A percentile compares a stretch with the other conserved stretches of the same genome.
Evolutionary conservation across 768 basidiomycete genomes (phyloP).

Genomic region (Baorangia bicolor): DNA sequence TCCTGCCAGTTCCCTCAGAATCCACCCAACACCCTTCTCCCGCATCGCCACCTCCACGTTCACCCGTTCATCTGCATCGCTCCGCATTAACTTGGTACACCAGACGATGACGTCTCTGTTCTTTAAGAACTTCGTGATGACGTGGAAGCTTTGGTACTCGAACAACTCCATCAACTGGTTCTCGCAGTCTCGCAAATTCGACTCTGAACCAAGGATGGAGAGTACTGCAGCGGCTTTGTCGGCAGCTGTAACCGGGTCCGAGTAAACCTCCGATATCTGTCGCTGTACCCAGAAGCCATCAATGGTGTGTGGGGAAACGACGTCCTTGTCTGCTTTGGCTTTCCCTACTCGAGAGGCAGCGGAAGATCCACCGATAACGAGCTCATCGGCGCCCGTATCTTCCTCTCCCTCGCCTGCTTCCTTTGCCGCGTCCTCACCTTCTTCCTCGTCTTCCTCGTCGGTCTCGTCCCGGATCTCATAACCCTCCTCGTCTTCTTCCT

Average conservation of each 20-base stretch:
- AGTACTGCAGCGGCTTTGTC: conserved; percentile 88
- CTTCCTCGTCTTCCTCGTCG: conserved; percentile 71
- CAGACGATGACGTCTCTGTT: conserved; percentile 96
- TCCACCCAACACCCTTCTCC: conserved; percentile 96
- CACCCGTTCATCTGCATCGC: conserved; percentile 82
- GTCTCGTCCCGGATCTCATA: conserved; percentile 84
- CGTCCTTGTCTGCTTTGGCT: conserved; percentile 66
- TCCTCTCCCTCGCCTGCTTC: conserved; percentile 46
- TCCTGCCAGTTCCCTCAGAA: conserved; percentile 82
- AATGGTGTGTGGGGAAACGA: conserved; percentile 85
- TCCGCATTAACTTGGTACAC: conserved; percentile 95
- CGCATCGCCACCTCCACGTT: conserved; percentile 98
- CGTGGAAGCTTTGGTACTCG: conserved; percentile 88
- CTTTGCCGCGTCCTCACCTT: conserved; percentile 43
- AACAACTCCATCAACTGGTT: conserved; percentile 97
- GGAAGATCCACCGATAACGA: conserved; percentile 76
- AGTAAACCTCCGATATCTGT: conserved; percentile 84
- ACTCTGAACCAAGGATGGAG: conserved; percentile 82
- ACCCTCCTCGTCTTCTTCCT: conserved; percentile 88
- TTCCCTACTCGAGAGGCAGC: conserved; percentile 44
- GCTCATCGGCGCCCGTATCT: conserved; percentile 57
- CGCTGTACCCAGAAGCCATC: conserved; percentile 99
- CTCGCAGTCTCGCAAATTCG: conserved; percentile 87
- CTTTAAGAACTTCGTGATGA: conserved; percentile 87
- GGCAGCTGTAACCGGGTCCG: conserved; percentile 92